phyloP scores from a whole-genome alignment of 2,329 filamentous ascomycete species.

The Hansfordia pulvinata region DNA sequence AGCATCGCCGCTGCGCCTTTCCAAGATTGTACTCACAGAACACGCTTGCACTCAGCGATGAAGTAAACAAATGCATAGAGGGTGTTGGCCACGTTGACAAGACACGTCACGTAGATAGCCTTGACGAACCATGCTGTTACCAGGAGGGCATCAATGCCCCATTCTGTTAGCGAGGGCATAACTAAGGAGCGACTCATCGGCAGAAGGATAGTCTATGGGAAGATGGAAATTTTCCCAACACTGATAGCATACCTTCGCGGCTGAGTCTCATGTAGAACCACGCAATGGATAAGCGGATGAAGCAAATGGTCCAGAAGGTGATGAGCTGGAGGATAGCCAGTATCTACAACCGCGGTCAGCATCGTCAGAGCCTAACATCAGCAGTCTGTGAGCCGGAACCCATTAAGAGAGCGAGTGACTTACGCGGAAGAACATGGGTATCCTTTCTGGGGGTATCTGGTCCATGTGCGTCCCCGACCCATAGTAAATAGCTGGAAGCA shows the following conservation, averaged over 20 bases:
- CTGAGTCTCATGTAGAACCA: constrained; percentile 20
- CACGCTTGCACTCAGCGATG: too few relatives aligned
- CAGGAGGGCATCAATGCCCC: too few relatives aligned
- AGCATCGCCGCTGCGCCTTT: too few relatives aligned
- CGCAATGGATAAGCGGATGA: constrained; percentile 19
- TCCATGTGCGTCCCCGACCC: constrained; percentile 1
- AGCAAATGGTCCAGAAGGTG: constrained; percentile 17
- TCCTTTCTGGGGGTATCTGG: constrained; percentile 4
- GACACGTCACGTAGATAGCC: too few relatives aligned
- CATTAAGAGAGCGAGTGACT: too few relatives aligned
- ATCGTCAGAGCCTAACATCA: constrained; percentile 7
- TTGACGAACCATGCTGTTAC: too few relatives aligned
- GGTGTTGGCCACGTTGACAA: too few relatives aligned
- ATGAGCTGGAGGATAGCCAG: constrained; percentile 10
- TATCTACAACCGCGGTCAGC: constrained; percentile 8
- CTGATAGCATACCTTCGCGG: constrained; percentile 17
- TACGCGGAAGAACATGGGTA: constrained; percentile 6
- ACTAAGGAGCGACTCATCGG: background rate
- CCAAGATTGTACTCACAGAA: too few relatives aligned
- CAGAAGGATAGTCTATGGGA: background rate
- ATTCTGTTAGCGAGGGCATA: constrained; percentile 2
- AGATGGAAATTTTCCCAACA: background rate
- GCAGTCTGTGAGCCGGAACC: too few relatives aligned
- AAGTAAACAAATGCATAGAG: too few relatives aligned
- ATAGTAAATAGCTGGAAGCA: too few relatives aligned